Conservation (phyloP, 108 stramenopile species). For the Nitzschia sp. region DNA sequence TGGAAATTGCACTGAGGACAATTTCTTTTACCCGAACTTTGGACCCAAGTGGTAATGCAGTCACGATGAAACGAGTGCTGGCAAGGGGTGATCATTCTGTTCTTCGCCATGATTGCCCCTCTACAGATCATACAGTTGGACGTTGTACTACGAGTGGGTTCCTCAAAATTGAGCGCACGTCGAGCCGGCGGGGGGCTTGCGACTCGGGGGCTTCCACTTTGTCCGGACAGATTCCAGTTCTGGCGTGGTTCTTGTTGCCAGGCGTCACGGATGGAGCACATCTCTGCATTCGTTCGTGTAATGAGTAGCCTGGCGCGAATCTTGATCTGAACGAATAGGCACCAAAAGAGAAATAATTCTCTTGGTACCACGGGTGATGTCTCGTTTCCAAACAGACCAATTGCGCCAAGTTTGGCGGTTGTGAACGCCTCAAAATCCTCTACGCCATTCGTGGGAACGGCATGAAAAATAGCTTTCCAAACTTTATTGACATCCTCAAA, state of each 20-base stretch:
- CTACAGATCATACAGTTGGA: not conserved
- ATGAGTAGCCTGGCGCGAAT: not conserved
- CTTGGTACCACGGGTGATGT: conserved; percentile 1
- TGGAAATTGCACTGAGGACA: not conserved
- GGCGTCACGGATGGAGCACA: not conserved
- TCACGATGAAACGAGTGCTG: not conserved
- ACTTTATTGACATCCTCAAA: conserved; percentile 5
- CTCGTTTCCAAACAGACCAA: not conserved
- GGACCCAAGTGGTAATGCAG: not conserved
- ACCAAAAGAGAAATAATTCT: conserved; percentile 7
- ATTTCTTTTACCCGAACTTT: not conserved
- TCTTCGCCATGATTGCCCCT: not conserved
- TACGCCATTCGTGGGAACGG: not conserved
- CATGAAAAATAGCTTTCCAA: conserved; percentile 3
- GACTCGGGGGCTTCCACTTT: not conserved
- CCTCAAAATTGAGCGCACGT: not conserved
- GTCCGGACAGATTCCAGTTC: not conserved
- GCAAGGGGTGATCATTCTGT: not conserved
- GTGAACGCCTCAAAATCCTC: not conserved
- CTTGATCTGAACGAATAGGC: conserved; percentile 1
- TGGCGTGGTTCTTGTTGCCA: not conserved
- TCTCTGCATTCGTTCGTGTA: not conserved
- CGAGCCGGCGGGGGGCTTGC: not conserved
- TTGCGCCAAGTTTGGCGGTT: not conserved
- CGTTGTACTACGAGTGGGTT: no score